These are phyloP conservation scores for Bipolaris cookei DNA, from an alignment of 2,329 filamentous ascomycete genomes.

Conservation along the genomic window DNA sequence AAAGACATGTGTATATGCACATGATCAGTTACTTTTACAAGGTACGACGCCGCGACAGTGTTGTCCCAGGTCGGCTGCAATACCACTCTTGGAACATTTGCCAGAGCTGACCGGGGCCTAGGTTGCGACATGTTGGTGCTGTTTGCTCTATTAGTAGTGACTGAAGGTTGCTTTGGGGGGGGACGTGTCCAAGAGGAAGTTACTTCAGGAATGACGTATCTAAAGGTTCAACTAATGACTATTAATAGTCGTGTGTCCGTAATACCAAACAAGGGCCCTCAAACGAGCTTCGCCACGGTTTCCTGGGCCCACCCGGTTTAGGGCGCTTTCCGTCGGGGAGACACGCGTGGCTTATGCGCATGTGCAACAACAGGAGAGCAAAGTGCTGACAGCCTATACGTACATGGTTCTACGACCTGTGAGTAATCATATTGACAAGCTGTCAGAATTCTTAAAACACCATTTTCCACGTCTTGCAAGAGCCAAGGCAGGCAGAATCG, in stretches of 20 bases:
- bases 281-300: not conserved
- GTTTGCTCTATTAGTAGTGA: not conserved
- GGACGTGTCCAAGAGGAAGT: constrained; percentile 8
- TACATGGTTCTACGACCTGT: too few species aligned
- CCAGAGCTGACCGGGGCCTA: constrained; percentile 45
- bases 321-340: constrained; percentile 13
- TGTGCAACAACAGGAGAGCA: constrained; percentile 1
- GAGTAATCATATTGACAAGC: not conserved
- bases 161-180: constrained; percentile 1
- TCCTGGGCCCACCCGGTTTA: not conserved
- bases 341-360: not conserved
- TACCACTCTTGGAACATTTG: constrained; percentile 34
- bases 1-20: not conserved
- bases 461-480: not conserved
- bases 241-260: too few species aligned
- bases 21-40: constrained; percentile 36
- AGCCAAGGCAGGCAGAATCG: not conserved
- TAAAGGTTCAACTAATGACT: not conserved
- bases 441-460: not conserved
- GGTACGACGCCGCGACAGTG: constrained; percentile 36
- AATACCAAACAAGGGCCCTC: not conserved
- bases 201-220: constrained; percentile 18
- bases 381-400: not conserved
- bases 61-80: constrained; percentile 39
- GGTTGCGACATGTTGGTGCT: constrained; percentile 33